Evolutionary conservation across 768 basidiomycete species (phyloP), one percentile per base, ranked within the genome.

Genomic region (Fibroporia radiculosa): DNA sequence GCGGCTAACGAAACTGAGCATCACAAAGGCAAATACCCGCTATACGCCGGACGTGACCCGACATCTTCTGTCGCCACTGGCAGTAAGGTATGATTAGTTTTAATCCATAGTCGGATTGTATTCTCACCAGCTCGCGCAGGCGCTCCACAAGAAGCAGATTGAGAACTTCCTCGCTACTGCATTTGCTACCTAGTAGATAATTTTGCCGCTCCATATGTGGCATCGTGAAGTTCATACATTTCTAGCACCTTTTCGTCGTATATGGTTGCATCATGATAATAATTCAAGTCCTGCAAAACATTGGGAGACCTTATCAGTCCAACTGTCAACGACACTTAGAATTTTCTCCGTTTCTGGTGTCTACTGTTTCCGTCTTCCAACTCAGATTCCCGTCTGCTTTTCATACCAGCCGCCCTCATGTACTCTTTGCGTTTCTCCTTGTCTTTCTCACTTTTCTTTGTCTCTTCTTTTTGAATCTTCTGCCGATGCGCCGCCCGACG

Each of bases 51-150:
- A 14, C 81, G 96, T 45, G 85, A 80, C 47, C 96, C 96, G 0
- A 91, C 86, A 3, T 84, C 87, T 65, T 95, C 91, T 19, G 82
- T 93, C 33, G 91, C 91, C 6, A 93, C 91, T 22, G 92, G 90
- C 47, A 86, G 84, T 77, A 92, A 93, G 78, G 82, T 84, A 54
- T 19, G 69, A 61, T 24, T 32, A 18, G 7, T 20, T 42, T 23
- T 53, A 14, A 11, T 41, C 14, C 18, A 5, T 24, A 35, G 16
- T 42, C 40, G 2, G 14, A 19, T 34, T 22, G 25, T 27, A 13
- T 19, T 32, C 56, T 34, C 56, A 57, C 18, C 44, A 36, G 61
- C 46, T 18, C 34, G 45, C 40, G 3, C 49, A 92, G 85, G 53
- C 62, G 18, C 80, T 85, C 46, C 93, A 95, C 68, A 92, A 93